These are phyloP conservation scores for Aegilops longissima DNA, from an alignment of 176 grass and related monocot genomes.

Conservation along the genomic window DNA sequence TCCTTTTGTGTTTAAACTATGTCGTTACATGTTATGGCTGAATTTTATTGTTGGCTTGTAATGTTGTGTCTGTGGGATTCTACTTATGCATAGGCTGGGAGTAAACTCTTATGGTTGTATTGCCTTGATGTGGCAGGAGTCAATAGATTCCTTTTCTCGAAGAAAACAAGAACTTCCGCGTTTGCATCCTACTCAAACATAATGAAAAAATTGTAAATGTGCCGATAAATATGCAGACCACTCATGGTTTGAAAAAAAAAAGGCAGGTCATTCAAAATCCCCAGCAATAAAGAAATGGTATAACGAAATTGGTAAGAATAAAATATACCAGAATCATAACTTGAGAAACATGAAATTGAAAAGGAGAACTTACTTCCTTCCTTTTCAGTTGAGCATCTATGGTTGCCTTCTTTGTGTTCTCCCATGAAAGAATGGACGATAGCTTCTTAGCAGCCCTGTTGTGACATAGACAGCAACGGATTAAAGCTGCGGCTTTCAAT, in stretches of 20 bases:
- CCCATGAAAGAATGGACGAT: slow-evolving; percentile 73
- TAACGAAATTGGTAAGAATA: background rate
- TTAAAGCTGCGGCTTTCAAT: background rate
- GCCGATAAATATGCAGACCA: background rate
- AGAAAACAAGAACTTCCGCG: background rate
- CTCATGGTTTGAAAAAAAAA: background rate
- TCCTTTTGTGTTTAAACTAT: no score
- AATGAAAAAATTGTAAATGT: background rate
- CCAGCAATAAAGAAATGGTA: background rate
- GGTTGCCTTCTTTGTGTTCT: slow-evolving; percentile 73
- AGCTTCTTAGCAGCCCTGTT: slow-evolving; percentile 76
- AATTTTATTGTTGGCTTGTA: no score
- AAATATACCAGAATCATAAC: background rate
- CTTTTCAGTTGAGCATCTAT: slow-evolving; percentile 67
- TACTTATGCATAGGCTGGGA: no score
- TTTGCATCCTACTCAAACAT: background rate
- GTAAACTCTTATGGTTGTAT: no score
- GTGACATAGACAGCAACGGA: background rate
- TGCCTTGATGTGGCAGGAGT: no score
- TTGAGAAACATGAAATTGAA: background rate
- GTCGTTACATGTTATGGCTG: no score
- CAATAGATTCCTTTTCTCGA: no score
- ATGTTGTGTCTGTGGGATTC: no score
- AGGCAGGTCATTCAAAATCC: background rate
- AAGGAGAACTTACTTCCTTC: slow-evolving; percentile 56